Percentiles rank a stretch among this genome's conserved stretches.
These are phyloP conservation scores for Yamadazyma olivae DNA, from an alignment of 805 yeast species.

Conservation along the genomic window DNA sequence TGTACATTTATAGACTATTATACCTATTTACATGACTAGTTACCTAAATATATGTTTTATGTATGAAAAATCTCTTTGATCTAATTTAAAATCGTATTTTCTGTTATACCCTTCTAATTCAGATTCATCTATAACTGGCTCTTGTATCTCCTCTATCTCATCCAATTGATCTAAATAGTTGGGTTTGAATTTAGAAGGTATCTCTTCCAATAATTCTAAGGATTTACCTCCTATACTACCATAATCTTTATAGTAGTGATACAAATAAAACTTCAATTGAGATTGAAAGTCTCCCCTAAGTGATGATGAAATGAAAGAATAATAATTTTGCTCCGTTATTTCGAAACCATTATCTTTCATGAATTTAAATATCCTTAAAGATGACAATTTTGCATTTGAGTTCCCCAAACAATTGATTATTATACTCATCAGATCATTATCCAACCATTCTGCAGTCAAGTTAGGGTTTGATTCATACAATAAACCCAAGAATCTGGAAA, in stretches of 20 bases:
- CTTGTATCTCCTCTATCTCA: no score
- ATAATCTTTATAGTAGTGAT: conserved; percentile 18
- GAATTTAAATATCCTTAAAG: conserved; percentile 21
- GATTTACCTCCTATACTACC: no score
- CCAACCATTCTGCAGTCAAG: conserved; percentile 22
- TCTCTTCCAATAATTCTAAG: neutral
- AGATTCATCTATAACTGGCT: conserved; percentile 10
- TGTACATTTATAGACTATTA: no score
- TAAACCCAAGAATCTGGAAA: conserved; percentile 17
- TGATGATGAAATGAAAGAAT: conserved; percentile 20
- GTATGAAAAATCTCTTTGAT: conserved; percentile 23
- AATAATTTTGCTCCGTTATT: conserved; percentile 16
- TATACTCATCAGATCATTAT: conserved; percentile 28
- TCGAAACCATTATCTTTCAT: conserved; percentile 11
- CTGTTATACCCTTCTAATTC: conserved; percentile 11
- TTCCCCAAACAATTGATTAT: conserved; percentile 23
- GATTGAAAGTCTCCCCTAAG: conserved; percentile 21
- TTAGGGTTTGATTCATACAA: conserved; percentile 15
- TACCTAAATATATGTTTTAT: conserved; percentile 14
- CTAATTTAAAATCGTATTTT: conserved; percentile 18
- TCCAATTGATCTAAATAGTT: no score
- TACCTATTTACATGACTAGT: neutral
- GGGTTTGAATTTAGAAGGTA: no score
- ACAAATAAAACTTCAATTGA: conserved; percentile 22
- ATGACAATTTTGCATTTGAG: conserved; percentile 25